phyloP scores from a whole-genome alignment of 768 basidiomycete species.

The Brasilioporus rufonigricans region DNA sequence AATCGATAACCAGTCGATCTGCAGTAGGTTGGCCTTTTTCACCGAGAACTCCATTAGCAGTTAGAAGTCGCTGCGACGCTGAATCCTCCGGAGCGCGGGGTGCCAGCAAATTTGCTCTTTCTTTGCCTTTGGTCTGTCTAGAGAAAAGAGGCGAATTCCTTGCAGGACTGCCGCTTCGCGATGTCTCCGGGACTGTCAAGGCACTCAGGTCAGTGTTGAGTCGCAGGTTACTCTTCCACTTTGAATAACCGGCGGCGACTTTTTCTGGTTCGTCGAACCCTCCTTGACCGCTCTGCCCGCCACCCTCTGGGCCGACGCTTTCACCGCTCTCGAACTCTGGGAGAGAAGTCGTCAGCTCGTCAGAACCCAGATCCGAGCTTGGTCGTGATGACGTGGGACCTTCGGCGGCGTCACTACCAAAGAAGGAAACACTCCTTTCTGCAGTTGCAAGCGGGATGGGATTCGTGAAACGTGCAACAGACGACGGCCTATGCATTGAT shows the following conservation, averaged over 20 bases:
- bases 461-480: constrained; percentile 20
- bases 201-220: constrained; percentile 1
- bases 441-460: constrained; percentile 1
- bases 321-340: constrained; percentile 17
- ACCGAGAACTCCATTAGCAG: neutral
- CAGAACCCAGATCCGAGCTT: constrained; percentile 14
- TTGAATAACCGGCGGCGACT: neutral
- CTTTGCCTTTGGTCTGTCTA: constrained; percentile 1
- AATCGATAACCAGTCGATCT: constrained; percentile 41
- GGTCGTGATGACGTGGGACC: constrained; percentile 6
- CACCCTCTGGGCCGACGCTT: constrained; percentile 4
- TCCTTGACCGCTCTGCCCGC: neutral
- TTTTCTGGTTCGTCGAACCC: neutral
- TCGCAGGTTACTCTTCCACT: neutral
- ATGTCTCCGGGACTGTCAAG: neutral
- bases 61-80: neutral
- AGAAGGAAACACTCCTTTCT: neutral
- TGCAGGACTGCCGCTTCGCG: neutral
- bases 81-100: neutral
- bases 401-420: constrained; percentile 7
- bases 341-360: constrained; percentile 10
- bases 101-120: neutral
- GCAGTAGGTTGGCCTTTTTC: constrained; percentile 12
- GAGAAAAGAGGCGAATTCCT: neutral
- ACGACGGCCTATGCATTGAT: constrained; percentile 9